Evolutionary conservation across 768 basidiomycete species (phyloP), one percentile per base, ranked within the genome.

Genomic region (Panaeolus cyanescens): DNA sequence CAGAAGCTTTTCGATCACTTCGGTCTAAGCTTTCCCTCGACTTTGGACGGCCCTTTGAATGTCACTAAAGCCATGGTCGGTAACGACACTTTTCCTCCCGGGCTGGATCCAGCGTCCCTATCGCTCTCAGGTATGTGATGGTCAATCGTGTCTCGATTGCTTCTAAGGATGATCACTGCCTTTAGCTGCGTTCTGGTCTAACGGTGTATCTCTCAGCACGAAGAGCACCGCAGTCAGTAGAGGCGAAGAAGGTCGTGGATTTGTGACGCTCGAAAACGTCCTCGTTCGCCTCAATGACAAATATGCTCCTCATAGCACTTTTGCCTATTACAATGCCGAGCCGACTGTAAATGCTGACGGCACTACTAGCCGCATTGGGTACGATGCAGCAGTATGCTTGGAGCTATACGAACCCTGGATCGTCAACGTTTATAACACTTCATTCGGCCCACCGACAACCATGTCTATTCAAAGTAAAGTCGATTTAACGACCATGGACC

Each of bases 381-480:
- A 72, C 33, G 79, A 80, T 55, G 73, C 74, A 8, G 75, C 70
- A 1, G 67, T 77, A 20, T 80, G 78, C 50, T 59, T 78, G 3
- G 69, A 77, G 59, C 59, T 74, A 3, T 75, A 77, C 32, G 77
- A 80, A 55, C 77, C 77, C 0, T 80, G 75, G 74, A 65, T 80
- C 17, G 60, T 79, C 9, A 74, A 79, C 42, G 67, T 73, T 7
- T 76, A 72, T 60, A 76, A 77, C 55, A 69, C 67, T 34, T 74
- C 75, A 3, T 62, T 65, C 17, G 75, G 75, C 6, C 58, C 62
- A 1, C 76, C 77, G 1, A 67, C 56, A 15, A 65, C 74, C 1
- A 57, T 69, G 17, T 62, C 22, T 25, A 50, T 50, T 13, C 8
- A 6, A 13, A 50, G 45, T 13, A 50, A 50, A n/a, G 45, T 50